phyloP scores from a whole-genome alignment of 2,329 filamentous ascomycete genomes.

The Blastomyces gilchristii region DNA sequence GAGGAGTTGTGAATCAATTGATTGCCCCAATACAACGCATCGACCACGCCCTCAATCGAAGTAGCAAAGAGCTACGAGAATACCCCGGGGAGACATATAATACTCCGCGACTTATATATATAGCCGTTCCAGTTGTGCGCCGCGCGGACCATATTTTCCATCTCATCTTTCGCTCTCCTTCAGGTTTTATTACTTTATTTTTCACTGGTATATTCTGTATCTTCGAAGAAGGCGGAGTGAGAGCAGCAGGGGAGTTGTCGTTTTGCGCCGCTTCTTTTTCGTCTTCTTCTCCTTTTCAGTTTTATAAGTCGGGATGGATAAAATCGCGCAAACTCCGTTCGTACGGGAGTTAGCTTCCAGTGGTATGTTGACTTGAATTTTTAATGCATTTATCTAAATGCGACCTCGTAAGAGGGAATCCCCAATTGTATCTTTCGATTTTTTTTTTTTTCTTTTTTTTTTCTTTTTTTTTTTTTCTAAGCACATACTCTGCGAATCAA shows the following conservation, averaged over 20 bases:
- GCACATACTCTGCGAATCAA: background rate
- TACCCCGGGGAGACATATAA: background rate
- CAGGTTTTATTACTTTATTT: background rate
- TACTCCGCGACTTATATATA: background rate
- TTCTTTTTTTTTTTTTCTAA: too few relatives aligned
- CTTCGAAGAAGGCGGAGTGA: background rate
- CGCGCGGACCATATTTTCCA: background rate
- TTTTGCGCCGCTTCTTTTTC: background rate
- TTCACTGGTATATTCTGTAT: background rate
- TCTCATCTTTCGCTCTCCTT: background rate
- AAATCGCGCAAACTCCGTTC: constrained; percentile 52
- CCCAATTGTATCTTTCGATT: background rate
- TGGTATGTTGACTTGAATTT: constrained; percentile 46
- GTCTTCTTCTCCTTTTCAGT: background rate
- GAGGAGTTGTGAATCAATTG: background rate
- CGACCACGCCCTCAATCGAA: background rate
- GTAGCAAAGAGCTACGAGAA: background rate
- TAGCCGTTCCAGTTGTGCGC: too few relatives aligned
- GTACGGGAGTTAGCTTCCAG: constrained; percentile 76
- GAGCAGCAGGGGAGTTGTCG: background rate
- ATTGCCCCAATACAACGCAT: background rate
- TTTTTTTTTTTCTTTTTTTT: background rate
- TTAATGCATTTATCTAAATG: background rate
- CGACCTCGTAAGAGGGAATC: too few relatives aligned
- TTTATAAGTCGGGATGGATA: background rate